Percentiles rank a stretch among this genome's conserved stretches.
Conservation (phyloP, 352 stramenopile genomes). For the Pilasporangium apinafurcum region DNA sequence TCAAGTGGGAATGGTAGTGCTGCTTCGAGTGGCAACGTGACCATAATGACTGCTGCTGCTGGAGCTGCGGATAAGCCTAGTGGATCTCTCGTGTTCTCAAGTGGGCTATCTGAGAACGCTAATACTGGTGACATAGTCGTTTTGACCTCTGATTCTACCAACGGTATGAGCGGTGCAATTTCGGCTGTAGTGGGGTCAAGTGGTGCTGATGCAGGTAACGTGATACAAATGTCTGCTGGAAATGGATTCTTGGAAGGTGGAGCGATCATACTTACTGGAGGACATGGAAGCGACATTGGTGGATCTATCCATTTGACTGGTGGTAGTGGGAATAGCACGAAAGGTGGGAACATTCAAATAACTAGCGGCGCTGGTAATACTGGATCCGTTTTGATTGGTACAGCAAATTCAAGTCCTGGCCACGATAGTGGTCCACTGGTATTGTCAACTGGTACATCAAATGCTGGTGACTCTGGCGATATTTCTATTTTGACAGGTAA, state of each 20-base stretch:
- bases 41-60: slow-evolving; percentile 2
- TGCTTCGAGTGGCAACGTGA: slow-evolving; percentile 8
- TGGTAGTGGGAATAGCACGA: slow-evolving; percentile 10
- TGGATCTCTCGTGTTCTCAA: slow-evolving; percentile 14
- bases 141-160: slow-evolving; percentile 7
- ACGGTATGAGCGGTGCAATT: slow-evolving; percentile 18
- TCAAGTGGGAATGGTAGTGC: slow-evolving; percentile 10
- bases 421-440: slow-evolving; percentile 12
- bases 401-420: no score
- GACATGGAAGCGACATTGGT: slow-evolving; percentile 11
- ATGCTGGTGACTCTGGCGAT: slow-evolving; percentile 12
- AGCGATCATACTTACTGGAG: slow-evolving; percentile 8
- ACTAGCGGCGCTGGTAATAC: slow-evolving; percentile 1
- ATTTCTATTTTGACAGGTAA: slow-evolving; percentile 9
- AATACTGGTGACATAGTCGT: slow-evolving; percentile 12
- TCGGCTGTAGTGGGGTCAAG: slow-evolving; percentile 8
- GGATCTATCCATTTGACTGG: slow-evolving; percentile 10
- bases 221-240: slow-evolving; percentile 9
- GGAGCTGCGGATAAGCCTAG: slow-evolving; percentile 8
- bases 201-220: not conserved
- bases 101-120: slow-evolving; percentile 13
- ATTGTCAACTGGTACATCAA: slow-evolving; percentile 11
- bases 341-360: slow-evolving; percentile 11
- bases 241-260: no score
- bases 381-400: no score